These are phyloP conservation scores for Ustilago sp. DNA, from an alignment of 1,284 basidiomycete genomes.

Conservation along the genomic window DNA sequence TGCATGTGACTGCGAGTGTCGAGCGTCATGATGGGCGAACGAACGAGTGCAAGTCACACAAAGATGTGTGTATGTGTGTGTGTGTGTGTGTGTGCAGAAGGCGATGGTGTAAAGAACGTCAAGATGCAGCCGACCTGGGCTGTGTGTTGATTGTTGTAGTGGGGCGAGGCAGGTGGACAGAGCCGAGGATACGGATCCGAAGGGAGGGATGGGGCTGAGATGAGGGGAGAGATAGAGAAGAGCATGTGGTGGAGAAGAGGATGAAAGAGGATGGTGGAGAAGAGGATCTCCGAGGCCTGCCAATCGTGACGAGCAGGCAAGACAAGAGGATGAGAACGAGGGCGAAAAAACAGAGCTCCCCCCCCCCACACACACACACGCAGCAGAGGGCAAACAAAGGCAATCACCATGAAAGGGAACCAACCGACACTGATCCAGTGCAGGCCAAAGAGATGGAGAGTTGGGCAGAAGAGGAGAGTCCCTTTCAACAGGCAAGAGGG, in stretches of 20 bases:
- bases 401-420: neutral
- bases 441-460: neutral
- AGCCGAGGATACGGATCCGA: neutral
- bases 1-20: constrained; percentile 40
- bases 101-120: constrained; percentile 27
- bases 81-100: constrained; percentile 11
- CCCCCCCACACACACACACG: neutral
- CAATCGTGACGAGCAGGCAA: constrained; percentile 3
- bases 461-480: neutral
- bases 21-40: constrained; percentile 45
- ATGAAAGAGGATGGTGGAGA: constrained; percentile 9
- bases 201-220: neutral
- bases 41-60: neutral
- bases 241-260: constrained; percentile 4
- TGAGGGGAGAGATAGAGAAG: constrained; percentile 9
- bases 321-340: neutral
- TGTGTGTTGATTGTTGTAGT: constrained; percentile 1
- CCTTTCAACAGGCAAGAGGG: too few species aligned
- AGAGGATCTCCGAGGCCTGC: constrained; percentile 18
- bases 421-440: neutral
- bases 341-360: constrained; percentile 13
- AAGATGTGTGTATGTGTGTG: constrained; percentile 6
- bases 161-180: constrained; percentile 2
- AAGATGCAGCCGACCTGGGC: constrained; percentile 31
- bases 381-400: neutral